Percentiles rank a stretch among this genome's conserved stretches.
Conservation (phyloP, 129 eudicot genomes). For the Glebionis coronaria region DNA sequence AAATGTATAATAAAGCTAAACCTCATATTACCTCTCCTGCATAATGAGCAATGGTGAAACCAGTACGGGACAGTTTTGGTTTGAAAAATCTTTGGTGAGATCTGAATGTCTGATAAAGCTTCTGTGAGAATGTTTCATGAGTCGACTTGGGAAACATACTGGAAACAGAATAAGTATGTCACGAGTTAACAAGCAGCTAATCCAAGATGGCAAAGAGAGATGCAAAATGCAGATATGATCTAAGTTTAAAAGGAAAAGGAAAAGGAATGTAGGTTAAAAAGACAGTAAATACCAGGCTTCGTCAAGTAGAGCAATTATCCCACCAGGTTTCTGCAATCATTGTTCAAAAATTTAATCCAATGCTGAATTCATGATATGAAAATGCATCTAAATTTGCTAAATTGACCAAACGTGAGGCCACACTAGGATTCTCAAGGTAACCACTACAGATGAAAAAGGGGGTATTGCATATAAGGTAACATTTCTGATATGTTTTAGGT, state of each 20-base stretch:
- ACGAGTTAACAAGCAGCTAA: constrained; percentile 11
- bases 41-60: constrained; percentile 93
- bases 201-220: constrained; percentile 15
- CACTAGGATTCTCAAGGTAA: too few relatives aligned
- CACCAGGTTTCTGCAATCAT: constrained; percentile 94
- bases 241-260: constrained; percentile 1
- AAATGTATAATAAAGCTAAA: not conserved
- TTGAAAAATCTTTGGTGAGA: constrained; percentile 79
- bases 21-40: constrained; percentile 84
- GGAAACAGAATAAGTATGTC: constrained; percentile 38
- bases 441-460: too few relatives aligned
- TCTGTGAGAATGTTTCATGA: constrained; percentile 90
- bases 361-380: constrained; percentile 1
- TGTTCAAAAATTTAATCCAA: constrained; percentile 18
- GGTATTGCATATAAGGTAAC: too few relatives aligned
- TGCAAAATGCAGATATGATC: constrained; percentile 7
- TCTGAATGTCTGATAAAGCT: constrained; percentile 91
- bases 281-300: constrained; percentile 75
- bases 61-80: constrained; percentile 88
- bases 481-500: too few relatives aligned
- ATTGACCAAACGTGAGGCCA: too few relatives aligned
- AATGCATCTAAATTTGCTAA: not conserved
- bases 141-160: constrained; percentile 99
- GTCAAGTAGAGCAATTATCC: constrained; percentile 93
- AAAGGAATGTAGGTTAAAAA: not conserved